Evolutionary conservation across 73 alveolate species (phyloP).

Genomic region (Tetrahymena elliotti): DNA sequence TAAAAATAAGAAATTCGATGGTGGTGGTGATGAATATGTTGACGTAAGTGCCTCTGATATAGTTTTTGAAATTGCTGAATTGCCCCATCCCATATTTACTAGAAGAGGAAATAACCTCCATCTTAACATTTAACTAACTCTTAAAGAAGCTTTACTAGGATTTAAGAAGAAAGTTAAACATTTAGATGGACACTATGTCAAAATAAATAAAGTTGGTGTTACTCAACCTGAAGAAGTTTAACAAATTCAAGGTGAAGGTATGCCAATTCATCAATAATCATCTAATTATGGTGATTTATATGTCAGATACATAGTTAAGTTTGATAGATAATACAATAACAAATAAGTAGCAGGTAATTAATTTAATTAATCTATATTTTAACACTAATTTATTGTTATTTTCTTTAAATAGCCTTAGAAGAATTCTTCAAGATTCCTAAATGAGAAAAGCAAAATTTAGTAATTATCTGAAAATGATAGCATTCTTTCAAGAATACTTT

Average conservation of each 20-base stretch:
- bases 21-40: slow-evolving; percentile 73
- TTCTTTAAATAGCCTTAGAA: not conserved
- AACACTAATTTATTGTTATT: not conserved
- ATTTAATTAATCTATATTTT: not conserved
- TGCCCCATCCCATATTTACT: slow-evolving; percentile 74
- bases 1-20: slow-evolving; percentile 50
- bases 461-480: not conserved
- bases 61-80: slow-evolving; percentile 52
- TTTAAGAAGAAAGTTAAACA: slow-evolving; percentile 84
- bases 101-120: slow-evolving; percentile 80
- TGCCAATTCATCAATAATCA: slow-evolving; percentile 88
- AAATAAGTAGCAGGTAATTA: not conserved
- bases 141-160: slow-evolving; percentile 94
- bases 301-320: slow-evolving; percentile 43
- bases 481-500: not conserved
- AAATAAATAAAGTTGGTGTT: slow-evolving; percentile 70
- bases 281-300: slow-evolving; percentile 85
- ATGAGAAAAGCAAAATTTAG: not conserved
- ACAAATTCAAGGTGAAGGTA: slow-evolving; percentile 89
- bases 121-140: slow-evolving; percentile 61
- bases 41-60: slow-evolving; percentile 73
- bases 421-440: not conserved
- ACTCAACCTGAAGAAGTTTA: slow-evolving; percentile 85
- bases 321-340: not conserved
- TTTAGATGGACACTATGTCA: slow-evolving; percentile 88